Percentiles rank a stretch among this genome's conserved stretches.
These are phyloP conservation scores for Penicillium psychrosexuale DNA, from an alignment of 2,329 filamentous ascomycete species.

Conservation along the genomic window DNA sequence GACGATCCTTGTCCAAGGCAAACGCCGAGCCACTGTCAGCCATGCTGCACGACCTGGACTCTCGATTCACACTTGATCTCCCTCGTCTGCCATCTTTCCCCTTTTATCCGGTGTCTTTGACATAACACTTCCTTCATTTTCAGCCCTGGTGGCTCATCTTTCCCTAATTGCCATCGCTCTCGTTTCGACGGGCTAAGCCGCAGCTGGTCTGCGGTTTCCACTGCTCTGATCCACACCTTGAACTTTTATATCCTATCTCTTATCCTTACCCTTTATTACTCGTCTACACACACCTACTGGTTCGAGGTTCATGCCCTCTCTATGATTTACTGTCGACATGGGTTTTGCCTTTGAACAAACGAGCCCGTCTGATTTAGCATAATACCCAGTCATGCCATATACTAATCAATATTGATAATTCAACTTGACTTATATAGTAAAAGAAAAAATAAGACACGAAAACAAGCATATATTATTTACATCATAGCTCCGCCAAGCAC, in stretches of 20 bases:
- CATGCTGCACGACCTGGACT: constrained; percentile 18
- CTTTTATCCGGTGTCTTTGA: neutral
- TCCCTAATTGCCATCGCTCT: constrained; percentile 5
- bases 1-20: constrained; percentile 58
- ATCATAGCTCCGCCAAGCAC: constrained; percentile 8
- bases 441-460: neutral
- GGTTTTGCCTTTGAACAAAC: constrained; percentile 14
- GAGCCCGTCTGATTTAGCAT: constrained; percentile 22
- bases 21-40: constrained; percentile 34
- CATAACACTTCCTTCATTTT: neutral
- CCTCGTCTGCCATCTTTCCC: neutral
- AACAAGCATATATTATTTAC: neutral
- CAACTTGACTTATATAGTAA: neutral
- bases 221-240: neutral
- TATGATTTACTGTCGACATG: constrained; percentile 21
- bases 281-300: constrained; percentile 18
- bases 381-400: constrained; percentile 23
- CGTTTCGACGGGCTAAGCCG: neutral
- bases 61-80: constrained; percentile 17
- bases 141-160: constrained; percentile 8
- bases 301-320: constrained; percentile 19
- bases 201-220: constrained; percentile 4
- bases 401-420: constrained; percentile 7
- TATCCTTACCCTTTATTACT: constrained; percentile 1
- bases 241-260: constrained; percentile 1